Percentiles rank a stretch among this genome's conserved stretches.
These are phyloP conservation scores for Leucosporidium creatinivorum DNA, from an alignment of 768 basidiomycete genomes.

Conservation along the genomic window DNA sequence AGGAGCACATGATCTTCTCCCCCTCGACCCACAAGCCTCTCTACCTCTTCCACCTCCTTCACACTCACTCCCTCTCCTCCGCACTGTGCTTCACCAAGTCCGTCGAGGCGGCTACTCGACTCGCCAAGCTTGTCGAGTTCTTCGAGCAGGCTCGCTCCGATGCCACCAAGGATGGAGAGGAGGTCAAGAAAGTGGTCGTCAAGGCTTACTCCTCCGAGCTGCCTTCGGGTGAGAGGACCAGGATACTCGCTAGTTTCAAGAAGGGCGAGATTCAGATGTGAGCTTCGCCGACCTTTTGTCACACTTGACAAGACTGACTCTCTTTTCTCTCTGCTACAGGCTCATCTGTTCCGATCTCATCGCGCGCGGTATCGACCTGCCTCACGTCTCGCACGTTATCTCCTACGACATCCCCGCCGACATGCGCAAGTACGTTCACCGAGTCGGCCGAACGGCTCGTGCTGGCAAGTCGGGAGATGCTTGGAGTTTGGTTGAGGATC, in stretches of 20 bases:
- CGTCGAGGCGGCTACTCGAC: slow-evolving; percentile 75
- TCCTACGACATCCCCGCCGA: slow-evolving; percentile 96
- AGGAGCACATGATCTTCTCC: slow-evolving; percentile 85
- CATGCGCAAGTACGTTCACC: slow-evolving; percentile 96
- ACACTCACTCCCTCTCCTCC: slow-evolving; percentile 54
- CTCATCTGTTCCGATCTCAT: slow-evolving; percentile 95
- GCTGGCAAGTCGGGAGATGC: slow-evolving; percentile 82
- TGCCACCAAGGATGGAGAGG: slow-evolving; percentile 24
- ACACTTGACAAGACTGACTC: not conserved
- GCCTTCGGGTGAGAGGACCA: slow-evolving; percentile 60
- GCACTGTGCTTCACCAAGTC: slow-evolving; percentile 95
- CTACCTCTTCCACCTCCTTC: slow-evolving; percentile 77
- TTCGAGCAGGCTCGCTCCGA: slow-evolving; percentile 53
- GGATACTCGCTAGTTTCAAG: slow-evolving; percentile 72
- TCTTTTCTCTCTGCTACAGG: slow-evolving; percentile 44
- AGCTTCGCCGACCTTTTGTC: slow-evolving; percentile 34
- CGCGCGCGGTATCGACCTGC: slow-evolving; percentile 90
- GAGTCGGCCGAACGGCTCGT: slow-evolving; percentile 90
- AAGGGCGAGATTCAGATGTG: slow-evolving; percentile 75
- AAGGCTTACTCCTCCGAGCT: slow-evolving; percentile 85
- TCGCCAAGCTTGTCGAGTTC: slow-evolving; percentile 71
- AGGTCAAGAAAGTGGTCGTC: slow-evolving; percentile 43
- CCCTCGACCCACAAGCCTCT: slow-evolving; percentile 76
- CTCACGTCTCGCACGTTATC: slow-evolving; percentile 82
- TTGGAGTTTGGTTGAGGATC: slow-evolving; percentile 88